Evolutionary conservation across 352 stramenopile genomes (phyloP), one percentile per base, ranked within the genome.

Genomic region (Phytophthora chlamydospora): DNA sequence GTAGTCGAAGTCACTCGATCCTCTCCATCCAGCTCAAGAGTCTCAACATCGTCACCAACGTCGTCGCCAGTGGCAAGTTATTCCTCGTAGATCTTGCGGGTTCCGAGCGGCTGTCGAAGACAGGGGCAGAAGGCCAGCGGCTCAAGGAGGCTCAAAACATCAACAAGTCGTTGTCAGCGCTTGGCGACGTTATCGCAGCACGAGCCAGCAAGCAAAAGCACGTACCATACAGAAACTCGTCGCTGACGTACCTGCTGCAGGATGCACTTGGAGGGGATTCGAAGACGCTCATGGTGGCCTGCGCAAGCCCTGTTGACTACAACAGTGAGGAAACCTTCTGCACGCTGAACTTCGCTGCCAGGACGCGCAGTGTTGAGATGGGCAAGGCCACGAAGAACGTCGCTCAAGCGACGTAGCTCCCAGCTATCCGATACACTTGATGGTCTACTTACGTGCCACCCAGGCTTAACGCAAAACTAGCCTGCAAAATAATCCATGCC

Each of bases 121-220:
- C 93, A 2, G 85, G 87, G 2, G 91, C 91, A 6, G 79, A 92
- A 44, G 92, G 89, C 0, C 83, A 90, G 58, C 73, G 84, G 11
- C 66, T 98, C 5, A 97, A 97, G 53, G 92, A 98, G 52, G 91
- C 92, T 38, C 87, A 96, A 47, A 97, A 96, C 63, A 98, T 98
- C 73, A 98, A 98, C 78, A 96, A 97, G 60, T 93, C 85, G 43
- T 79, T 99, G 21, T 98, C 92, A 4, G 97, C 97, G 19, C 82
- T 99, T 12, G 97, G 97, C 12, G 97, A 99, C 73, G 97, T 99
- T 19, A 99, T 99, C 66, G 82, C 88, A 17, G 88, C 88, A 21
- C 84, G 83, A 10, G 85, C 84, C 14, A 94, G 83, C 66, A 94
- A 93, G 44, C 75, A 85, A 19, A 94, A 93, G 63, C 96, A 99